Conservation (phyloP, 805 yeast species). For the Ogataea wickerhamii region DNA sequence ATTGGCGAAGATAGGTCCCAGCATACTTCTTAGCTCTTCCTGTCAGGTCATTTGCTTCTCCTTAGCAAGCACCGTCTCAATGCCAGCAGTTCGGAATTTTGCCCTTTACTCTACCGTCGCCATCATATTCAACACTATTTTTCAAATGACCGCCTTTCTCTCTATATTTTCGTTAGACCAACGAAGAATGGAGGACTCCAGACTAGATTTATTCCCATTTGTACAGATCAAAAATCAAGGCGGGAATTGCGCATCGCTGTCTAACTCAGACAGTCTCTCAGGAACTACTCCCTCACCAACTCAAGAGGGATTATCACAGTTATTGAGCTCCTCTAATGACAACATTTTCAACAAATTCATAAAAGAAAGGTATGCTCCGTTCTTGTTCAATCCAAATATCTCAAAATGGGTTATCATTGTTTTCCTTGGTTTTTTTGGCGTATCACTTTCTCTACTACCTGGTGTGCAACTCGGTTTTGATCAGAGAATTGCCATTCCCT, state of each 20-base stretch:
- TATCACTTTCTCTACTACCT: slow-evolving; percentile 70
- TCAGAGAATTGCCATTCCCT: slow-evolving; percentile 84
- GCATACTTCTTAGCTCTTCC: slow-evolving; percentile 71
- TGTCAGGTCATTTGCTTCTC: slow-evolving; percentile 79
- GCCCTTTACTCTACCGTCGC: slow-evolving; percentile 91
- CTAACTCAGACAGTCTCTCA: slow-evolving; percentile 7
- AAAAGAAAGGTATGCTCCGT: slow-evolving; percentile 53
- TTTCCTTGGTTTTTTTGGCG: slow-evolving; percentile 61
- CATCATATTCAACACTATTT: slow-evolving; percentile 64
- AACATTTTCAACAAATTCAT: slow-evolving; percentile 40
- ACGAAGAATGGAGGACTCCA: slow-evolving; percentile 50
- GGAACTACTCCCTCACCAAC: slow-evolving; percentile 10
- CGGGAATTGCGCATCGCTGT: slow-evolving; percentile 11
- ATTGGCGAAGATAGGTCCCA: slow-evolving; percentile 77
- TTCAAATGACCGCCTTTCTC: slow-evolving; percentile 81
- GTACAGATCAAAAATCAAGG: slow-evolving; percentile 27
- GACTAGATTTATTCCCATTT: slow-evolving; percentile 64
- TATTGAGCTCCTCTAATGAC: slow-evolving; percentile 22
- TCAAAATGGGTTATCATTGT: slow-evolving; percentile 47
- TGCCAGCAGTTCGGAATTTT: slow-evolving; percentile 96
- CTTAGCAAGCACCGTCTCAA: slow-evolving; percentile 74
- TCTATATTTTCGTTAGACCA: slow-evolving; percentile 70
- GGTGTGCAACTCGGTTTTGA: slow-evolving; percentile 75
- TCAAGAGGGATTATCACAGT: slow-evolving; percentile 21
- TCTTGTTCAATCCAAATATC: slow-evolving; percentile 46